Percentiles rank a stretch among this genome's conserved stretches.
phyloP scores from a whole-genome alignment of 805 yeast species.

The Yarrowia porcina region DNA sequence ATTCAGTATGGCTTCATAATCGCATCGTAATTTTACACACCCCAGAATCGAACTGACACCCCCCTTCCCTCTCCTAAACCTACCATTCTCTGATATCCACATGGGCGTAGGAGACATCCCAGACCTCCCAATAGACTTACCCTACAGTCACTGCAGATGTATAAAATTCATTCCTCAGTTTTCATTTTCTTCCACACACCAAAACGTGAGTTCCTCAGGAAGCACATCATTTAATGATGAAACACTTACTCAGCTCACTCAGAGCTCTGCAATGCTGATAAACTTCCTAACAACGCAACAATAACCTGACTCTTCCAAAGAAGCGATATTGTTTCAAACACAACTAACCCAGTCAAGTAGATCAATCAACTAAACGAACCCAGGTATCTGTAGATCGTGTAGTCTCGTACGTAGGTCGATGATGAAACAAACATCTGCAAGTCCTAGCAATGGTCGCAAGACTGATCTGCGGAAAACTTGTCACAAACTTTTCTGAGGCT shows the following conservation, averaged over 20 bases:
- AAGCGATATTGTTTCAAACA: not conserved
- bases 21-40: too few relatives aligned
- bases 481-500: conserved; percentile 26
- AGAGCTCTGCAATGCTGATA: conserved; percentile 24
- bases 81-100: not conserved
- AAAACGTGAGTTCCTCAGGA: conserved; percentile 3
- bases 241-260: conserved; percentile 26
- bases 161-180: not conserved
- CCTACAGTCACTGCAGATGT: not conserved
- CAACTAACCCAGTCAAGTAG: conserved; percentile 12
- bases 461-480: conserved; percentile 17
- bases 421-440: conserved; percentile 26
- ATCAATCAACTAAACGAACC: not conserved
- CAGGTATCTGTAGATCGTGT: not conserved
- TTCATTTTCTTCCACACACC: not conserved
- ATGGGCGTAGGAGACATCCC: not conserved
- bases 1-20: too few relatives aligned
- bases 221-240: conserved; percentile 1
- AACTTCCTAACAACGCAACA: conserved; percentile 22
- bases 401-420: conserved; percentile 12
- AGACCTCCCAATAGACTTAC: not conserved
- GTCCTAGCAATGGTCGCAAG: conserved; percentile 19
- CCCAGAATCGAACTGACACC: not conserved
- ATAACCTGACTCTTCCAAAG: not conserved
- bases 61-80: not conserved